phyloP scores from a whole-genome alignment of 2,329 filamentous ascomycete species.

The Xylariales sp. region DNA sequence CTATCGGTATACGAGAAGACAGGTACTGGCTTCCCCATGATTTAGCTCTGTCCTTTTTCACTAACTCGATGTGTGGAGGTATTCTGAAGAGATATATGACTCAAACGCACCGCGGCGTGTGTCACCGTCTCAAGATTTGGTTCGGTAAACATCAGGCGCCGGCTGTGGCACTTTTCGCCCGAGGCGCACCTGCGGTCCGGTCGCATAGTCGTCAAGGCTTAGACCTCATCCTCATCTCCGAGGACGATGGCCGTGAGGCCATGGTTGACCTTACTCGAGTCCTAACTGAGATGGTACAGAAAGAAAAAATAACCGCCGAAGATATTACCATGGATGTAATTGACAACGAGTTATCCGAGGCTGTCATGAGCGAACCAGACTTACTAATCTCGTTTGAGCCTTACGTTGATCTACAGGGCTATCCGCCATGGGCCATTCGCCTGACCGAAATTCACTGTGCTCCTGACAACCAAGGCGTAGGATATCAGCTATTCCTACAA shows the following conservation, averaged over 20 bases:
- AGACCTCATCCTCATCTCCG: conserved; percentile 81
- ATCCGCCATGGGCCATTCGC: conserved; percentile 95
- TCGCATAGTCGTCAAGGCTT: conserved; percentile 54
- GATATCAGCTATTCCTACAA: conserved; percentile 92
- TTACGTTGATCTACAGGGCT: conserved; percentile 85
- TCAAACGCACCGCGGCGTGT: conserved; percentile 83
- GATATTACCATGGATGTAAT: conserved; percentile 90
- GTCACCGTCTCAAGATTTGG: conserved; percentile 84
- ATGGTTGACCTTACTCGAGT: conserved; percentile 96
- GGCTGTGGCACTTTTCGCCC: conserved; percentile 68
- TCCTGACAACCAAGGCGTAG: conserved; percentile 82
- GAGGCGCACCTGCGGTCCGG: conserved; percentile 56
- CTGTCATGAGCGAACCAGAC: conserved; percentile 89
- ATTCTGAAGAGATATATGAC: conserved; percentile 89
- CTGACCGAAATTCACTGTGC: conserved; percentile 92
- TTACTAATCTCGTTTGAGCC: conserved; percentile 89
- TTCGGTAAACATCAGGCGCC: conserved; percentile 80
- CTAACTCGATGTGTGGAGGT: conserved; percentile 62
- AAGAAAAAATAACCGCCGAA: conserved; percentile 79
- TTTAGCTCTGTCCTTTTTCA: conserved; percentile 22
- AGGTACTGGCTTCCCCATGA: conserved; percentile 64
- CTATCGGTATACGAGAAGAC: conserved; percentile 93
- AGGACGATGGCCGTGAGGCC: conserved; percentile 90
- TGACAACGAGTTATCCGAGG: conserved; percentile 84
- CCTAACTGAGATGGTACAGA: conserved; percentile 93